These are phyloP conservation scores for Metschnikowia vanudenii DNA, from an alignment of 805 yeast genomes.

Conservation along the genomic window DNA sequence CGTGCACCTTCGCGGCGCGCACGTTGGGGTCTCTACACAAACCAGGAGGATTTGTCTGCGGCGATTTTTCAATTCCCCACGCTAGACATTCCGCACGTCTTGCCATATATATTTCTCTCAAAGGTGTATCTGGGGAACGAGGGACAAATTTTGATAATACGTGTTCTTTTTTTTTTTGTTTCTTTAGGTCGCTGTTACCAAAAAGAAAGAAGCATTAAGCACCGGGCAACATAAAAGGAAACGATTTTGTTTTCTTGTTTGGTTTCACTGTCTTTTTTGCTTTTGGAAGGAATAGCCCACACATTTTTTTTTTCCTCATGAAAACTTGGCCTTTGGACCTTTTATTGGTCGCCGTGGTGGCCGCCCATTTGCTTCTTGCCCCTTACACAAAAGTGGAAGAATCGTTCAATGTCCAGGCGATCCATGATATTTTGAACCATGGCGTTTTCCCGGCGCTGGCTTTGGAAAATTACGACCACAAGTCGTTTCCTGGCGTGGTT, in stretches of 20 bases:
- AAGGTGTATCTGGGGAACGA: background rate
- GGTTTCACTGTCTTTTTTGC: no score
- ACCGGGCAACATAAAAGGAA: background rate
- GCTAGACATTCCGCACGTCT: background rate
- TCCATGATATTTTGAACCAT: slow-evolving; percentile 71
- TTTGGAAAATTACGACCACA: slow-evolving; percentile 64
- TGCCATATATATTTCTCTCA: background rate
- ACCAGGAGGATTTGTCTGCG: background rate
- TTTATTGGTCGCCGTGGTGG: slow-evolving; percentile 45
- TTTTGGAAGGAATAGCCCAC: no score
- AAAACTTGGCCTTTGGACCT: slow-evolving; percentile 16
- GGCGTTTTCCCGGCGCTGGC: slow-evolving; percentile 45
- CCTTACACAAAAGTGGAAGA: slow-evolving; percentile 95
- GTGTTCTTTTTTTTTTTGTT: background rate
- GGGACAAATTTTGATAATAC: background rate
- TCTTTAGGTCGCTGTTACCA: background rate
- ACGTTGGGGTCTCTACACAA: background rate
- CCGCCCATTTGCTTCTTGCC: slow-evolving; percentile 51
- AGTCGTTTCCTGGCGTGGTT: slow-evolving; percentile 81
- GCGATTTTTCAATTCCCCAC: background rate
- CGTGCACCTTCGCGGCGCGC: background rate
- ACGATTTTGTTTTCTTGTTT: no score
- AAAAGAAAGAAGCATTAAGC: background rate
- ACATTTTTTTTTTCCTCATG: slow-evolving; percentile 4
- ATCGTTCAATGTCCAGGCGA: slow-evolving; percentile 86